Evolutionary conservation across 2,329 filamentous ascomycete species (phyloP).

Genomic region (Ophiostoma fasciatum): DNA sequence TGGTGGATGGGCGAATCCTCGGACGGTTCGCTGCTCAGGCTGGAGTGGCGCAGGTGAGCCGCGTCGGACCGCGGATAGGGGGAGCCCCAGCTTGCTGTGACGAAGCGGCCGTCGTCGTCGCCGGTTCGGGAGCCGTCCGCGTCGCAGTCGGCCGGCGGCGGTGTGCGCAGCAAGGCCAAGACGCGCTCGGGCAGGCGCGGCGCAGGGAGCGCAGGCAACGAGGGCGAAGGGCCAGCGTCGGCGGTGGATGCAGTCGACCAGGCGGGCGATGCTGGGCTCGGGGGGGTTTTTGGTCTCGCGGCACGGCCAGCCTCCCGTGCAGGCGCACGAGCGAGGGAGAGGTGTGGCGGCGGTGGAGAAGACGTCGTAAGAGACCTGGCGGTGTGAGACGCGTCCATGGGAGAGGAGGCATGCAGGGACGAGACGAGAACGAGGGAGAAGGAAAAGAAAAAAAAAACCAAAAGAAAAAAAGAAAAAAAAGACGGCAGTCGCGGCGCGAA

Average conservation of each 20-base stretch:
- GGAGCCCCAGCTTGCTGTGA: slow-evolving; percentile 80
- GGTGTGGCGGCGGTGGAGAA: slow-evolving; percentile 31
- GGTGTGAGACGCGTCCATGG: slow-evolving; percentile 5
- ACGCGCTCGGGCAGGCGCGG: slow-evolving; percentile 43
- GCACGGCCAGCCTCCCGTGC: slow-evolving; percentile 41
- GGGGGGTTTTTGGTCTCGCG: slow-evolving; percentile 20
- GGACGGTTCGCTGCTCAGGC: slow-evolving; percentile 42
- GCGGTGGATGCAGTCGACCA: slow-evolving; percentile 48
- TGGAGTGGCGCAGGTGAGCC: slow-evolving; percentile 32
- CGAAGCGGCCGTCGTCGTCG: slow-evolving; percentile 30
- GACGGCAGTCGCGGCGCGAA: no score
- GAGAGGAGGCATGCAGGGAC: not conserved
- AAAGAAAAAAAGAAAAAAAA: not conserved
- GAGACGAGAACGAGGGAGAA: not conserved
- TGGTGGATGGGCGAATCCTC: slow-evolving; percentile 47
- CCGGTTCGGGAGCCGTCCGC: slow-evolving; percentile 9
- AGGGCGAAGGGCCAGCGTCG: slow-evolving; percentile 41
- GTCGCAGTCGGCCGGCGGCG: slow-evolving; percentile 20
- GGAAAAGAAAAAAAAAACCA: not conserved
- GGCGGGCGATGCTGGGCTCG: slow-evolving; percentile 37
- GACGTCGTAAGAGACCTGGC: slow-evolving; percentile 35
- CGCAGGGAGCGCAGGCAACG: slow-evolving; percentile 42
- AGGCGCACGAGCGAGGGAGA: slow-evolving; percentile 42
- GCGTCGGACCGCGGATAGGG: slow-evolving; percentile 60
- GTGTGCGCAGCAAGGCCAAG: slow-evolving; percentile 39